Base-by-base conservation (phyloP, 768 basidiomycete species). In the Kwoniella heveanensis region DNA sequence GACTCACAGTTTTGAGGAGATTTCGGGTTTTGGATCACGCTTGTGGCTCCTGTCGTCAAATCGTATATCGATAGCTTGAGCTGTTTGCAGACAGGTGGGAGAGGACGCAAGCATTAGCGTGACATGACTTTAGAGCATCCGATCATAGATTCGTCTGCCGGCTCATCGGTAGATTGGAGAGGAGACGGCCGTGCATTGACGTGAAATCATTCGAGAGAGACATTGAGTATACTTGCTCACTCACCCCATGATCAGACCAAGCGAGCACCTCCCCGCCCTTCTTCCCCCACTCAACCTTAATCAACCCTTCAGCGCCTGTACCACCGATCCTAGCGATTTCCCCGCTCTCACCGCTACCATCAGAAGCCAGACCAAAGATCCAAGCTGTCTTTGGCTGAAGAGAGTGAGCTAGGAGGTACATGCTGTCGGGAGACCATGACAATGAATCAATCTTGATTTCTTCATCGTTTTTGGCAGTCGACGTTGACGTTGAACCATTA, bases 211-310 rank as follows among this genome's bases (percentile, higher is more conserved):
- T 12, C 17, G 5, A 46, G 9, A n/a, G 21, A 57, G 15, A n/a
- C n/a, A n/a, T n/a, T n/a, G n/a, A n/a, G n/a, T n/a, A n/a, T n/a
- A n/a, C n/a, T n/a, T 1, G 25, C 57, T 47, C 29, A 85, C 92
- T 83, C 82, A 94, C 93, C 71, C 90, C 91, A 89, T 91, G 91
- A 70, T 93, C 90, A 2, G 91, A 93, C 80, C 93, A 97, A 73
- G 90, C 94, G 29, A 96, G 80, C 4, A 96, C 83, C 17, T 86
- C 87, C 37, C 90, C 84, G 17, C 91, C 91, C 89, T 90, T 56
- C 1, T 89, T 90, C 0, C 89, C 90, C 93, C 93, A 97, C 73
- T 94, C 91, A 19, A 88, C 90, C 74, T 86, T 90, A 21, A 87
- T 85, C 53, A 96, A 85, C 12, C 93, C 88, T 82, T 95, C 93